Percentiles rank a stretch among this genome's conserved stretches.
These are phyloP conservation scores for Aspergillus steynii DNA, from an alignment of 495 filamentous ascomycete species.

Conservation along the genomic window DNA sequence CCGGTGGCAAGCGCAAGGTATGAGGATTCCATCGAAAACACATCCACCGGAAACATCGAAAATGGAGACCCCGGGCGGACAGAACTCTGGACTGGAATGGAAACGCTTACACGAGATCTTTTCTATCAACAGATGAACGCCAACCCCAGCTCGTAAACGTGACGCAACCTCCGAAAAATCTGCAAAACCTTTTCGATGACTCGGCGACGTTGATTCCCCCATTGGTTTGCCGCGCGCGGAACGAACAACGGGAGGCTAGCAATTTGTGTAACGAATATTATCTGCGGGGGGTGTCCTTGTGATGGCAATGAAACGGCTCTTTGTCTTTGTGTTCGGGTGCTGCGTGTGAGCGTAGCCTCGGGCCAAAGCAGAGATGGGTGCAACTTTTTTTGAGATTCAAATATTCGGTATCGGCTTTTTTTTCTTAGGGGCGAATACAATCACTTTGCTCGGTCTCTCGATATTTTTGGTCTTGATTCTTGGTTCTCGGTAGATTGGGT, in stretches of 20 bases:
- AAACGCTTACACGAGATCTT: conserved; percentile 23
- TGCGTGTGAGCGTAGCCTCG: too few species aligned
- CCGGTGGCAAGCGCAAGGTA: conserved; percentile 99
- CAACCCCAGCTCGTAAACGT: conserved; percentile 33
- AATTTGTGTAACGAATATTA: conserved; percentile 8
- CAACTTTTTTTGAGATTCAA: neutral
- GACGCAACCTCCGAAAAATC: neutral
- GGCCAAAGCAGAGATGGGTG: conserved; percentile 2
- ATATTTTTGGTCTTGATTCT: neutral
- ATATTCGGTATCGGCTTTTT: conserved; percentile 7
- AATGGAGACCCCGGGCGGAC: too few species aligned
- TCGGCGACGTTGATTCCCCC: conserved; percentile 3
- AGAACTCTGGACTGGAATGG: neutral
- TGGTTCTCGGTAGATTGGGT: neutral
- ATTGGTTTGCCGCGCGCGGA: conserved; percentile 1
- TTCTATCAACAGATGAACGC: conserved; percentile 36
- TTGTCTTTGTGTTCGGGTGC: conserved; percentile 1
- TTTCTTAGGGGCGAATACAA: conserved; percentile 11
- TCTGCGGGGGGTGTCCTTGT: conserved; percentile 1
- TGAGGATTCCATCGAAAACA: conserved; percentile 17
- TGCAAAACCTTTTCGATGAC: neutral
- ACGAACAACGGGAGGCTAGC: neutral
- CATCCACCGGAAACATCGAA: too few species aligned
- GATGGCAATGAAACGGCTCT: conserved; percentile 4
- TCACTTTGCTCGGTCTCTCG: conserved; percentile 2